Percentiles rank a stretch among this genome's conserved stretches.
These are phyloP conservation scores for Trichoderma sp. DNA, from an alignment of 2,329 filamentous ascomycete species.

Conservation along the genomic window DNA sequence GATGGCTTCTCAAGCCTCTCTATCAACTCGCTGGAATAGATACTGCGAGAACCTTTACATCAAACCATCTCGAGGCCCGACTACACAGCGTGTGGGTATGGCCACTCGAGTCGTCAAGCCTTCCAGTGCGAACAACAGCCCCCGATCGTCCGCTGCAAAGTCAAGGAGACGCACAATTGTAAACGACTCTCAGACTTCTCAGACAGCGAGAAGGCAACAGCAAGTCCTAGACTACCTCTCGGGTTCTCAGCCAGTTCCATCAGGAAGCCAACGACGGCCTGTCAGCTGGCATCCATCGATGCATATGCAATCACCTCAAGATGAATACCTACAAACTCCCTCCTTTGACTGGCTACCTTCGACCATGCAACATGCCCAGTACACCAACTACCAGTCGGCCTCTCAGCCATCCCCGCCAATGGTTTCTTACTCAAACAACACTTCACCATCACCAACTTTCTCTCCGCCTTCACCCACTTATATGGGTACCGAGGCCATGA, in stretches of 20 bases:
- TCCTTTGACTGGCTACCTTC: conserved; percentile 44
- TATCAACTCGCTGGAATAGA: conserved; percentile 38
- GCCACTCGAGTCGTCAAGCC: conserved; percentile 66
- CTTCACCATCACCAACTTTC: conserved; percentile 56
- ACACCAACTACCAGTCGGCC: conserved; percentile 44
- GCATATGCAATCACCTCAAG: conserved; percentile 43
- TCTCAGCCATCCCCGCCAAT: conserved; percentile 55
- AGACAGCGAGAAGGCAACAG: conserved; percentile 44
- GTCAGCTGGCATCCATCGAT: conserved; percentile 76
- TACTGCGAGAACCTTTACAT: conserved; percentile 52
- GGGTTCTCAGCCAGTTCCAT: conserved; percentile 18
- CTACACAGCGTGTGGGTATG: conserved; percentile 50
- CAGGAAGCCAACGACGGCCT: conserved; percentile 51
- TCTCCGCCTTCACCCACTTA: conserved; percentile 56
- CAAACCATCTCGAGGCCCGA: conserved; percentile 51
- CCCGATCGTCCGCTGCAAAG: conserved; percentile 53
- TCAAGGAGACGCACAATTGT: conserved; percentile 59
- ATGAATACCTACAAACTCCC: conserved; percentile 41
- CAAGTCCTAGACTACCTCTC: conserved; percentile 45
- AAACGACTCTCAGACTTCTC: conserved; percentile 46
- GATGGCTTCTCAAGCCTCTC: conserved; percentile 28
- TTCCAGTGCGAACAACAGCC: conserved; percentile 69
- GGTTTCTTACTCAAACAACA: conserved; percentile 57
- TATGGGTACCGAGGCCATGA: conserved; percentile 39
- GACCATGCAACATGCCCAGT: conserved; percentile 41